Base-by-base conservation (phyloP, 2,329 filamentous ascomycete genomes). In the Drechslerella coelobrocha region DNA sequence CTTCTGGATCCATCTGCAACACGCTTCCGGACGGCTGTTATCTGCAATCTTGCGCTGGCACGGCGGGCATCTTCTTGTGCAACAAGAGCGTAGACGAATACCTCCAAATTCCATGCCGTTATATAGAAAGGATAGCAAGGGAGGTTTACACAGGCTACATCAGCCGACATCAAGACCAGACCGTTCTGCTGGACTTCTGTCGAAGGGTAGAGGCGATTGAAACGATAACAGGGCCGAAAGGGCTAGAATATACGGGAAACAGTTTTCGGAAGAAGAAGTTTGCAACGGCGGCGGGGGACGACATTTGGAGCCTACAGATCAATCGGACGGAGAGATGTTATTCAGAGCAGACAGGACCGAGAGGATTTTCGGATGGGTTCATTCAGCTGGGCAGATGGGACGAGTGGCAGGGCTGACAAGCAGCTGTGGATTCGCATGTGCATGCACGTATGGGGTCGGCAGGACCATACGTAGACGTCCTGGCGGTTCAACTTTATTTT, bases 271-370 rank as follows among this genome's bases (percentile, higher is more conserved):
- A 68, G 41, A 47, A n/a, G 21, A 55, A 60, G 21, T 68, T 68
- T 50, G 54, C 62, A 21, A 66, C 61, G 0, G 23, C 43, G n/a
- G 61, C 41, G 6, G 62, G 54, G 21, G 62, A 68, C 41, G 54
- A 60, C 50, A 55, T 60, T 26, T 68, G 62, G 62, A 68, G 62
- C 43, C 43, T 68, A 24, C 56, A 68, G 19, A 68, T 68, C 6
- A 61, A 68, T 37, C 29, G 50, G 48, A 61, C 63, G 4, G 12
- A 27, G 17, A 43, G 26, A 10, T 61, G 63, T 52, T 68, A 61
- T 56, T 50, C 54, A 12, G 29, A 3, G 1, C 56, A 68, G 31
- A 12, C n/a, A 12, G 29, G 9, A 12, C 63, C 63, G 5, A 51
- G 63, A 29, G 43, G n/a, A 3, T 51, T 68, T 29, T 48, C 39